Conservation (phyloP, 768 basidiomycete genomes). For the Hemileccinum rubropunctum region DNA sequence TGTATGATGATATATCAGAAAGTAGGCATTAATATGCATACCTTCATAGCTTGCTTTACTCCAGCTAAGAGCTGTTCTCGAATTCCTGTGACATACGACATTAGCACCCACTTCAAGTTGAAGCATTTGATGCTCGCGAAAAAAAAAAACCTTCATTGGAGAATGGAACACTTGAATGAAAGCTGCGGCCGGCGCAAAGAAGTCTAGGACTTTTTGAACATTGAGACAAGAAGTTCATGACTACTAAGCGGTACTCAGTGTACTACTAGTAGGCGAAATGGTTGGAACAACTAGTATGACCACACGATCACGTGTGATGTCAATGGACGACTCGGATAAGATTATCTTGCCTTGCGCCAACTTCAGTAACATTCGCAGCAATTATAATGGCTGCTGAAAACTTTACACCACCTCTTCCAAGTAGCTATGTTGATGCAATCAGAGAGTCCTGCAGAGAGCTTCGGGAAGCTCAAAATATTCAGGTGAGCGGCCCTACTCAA, state of each 20-base stretch:
- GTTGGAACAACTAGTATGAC: too few species aligned
- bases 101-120: not conserved
- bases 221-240: constrained; percentile 15
- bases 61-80: constrained; percentile 49
- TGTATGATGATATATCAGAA: too few species aligned
- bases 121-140: not conserved
- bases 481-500: constrained; percentile 40
- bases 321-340: too few species aligned
- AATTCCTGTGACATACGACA: constrained; percentile 39
- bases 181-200: not conserved
- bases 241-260: too few species aligned
- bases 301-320: constrained; percentile 18
- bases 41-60: constrained; percentile 71
- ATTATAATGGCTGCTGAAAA: constrained; percentile 11
- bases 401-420: constrained; percentile 44
- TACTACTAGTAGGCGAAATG: not conserved
- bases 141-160: constrained; percentile 20
- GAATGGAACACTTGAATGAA: constrained; percentile 14
- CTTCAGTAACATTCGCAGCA: not conserved
- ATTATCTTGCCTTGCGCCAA: too few species aligned
- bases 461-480: constrained; percentile 46
- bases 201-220: constrained; percentile 13
- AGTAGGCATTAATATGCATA: constrained; percentile 23
- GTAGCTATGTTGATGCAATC: constrained; percentile 47
- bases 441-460: constrained; percentile 50